Base-by-base conservation (phyloP, 768 basidiomycete genomes). In the Hericium coralloides region DNA sequence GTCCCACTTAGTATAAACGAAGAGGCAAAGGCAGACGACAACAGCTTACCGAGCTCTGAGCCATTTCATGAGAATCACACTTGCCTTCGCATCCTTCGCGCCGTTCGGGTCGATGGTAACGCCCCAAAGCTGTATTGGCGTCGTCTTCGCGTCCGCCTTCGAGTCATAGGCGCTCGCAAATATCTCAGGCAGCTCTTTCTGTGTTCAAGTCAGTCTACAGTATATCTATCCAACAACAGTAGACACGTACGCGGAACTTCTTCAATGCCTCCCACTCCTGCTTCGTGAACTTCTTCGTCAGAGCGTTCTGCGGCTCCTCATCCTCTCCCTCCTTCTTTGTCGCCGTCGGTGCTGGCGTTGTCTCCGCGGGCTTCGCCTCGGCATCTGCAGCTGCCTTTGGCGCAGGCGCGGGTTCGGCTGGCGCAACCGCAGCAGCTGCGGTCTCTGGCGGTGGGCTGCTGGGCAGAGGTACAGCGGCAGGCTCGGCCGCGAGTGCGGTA, bases 1-100 rank as follows among this genome's bases (percentile, higher is more conserved):
- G 43, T n/a, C n/a, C 14, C 43, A 20, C 43, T 45, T 17, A 45
- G 15, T 20, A 20, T 15, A 17, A 45, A 15, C 41, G 15, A 12
- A 50, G 22, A 22, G 20, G 9, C 12, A 23, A 49, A 49, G 20
- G 10, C 5, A n/a, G 43, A n/a, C 23, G 41, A 22, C 37, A 47
- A 23, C 36, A n/a, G 48, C 68, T 38, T 63, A 83, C 87, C 86
- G 80, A 4, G 90, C 90, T 56, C 86, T 78, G 31, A 90, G 71
- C 73, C 92, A 92, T 66, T 92, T 91, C 79, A 91, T 81, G 38
- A 92, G 74, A 9, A 92, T 65, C 36, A 92, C 87, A 64, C 86
- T 89, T 58, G 82, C 80, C 8, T 80, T 78, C 0, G 88, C 82
- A 66, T 89, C 79, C 49, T 64, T 65, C 50, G 65, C 79, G 31